A percentile compares a stretch with the other conserved stretches of the same genome.
Evolutionary conservation across 2,329 filamentous ascomycete genomes (phyloP).

Genomic region (Epicoccum sorghinum): DNA sequence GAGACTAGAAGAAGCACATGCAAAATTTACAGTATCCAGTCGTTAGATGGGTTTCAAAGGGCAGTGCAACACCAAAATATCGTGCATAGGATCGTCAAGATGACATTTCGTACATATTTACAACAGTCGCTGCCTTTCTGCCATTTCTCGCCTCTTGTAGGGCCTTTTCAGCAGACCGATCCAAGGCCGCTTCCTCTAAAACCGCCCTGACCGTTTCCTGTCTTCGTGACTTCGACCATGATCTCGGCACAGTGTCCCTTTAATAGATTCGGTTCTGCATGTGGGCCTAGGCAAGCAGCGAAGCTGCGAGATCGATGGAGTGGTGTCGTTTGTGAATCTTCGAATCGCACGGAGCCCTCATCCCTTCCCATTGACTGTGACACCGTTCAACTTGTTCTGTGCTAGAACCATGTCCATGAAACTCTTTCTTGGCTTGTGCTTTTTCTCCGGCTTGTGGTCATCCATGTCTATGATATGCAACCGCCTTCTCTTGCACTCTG

Average conservation of each 20-base stretch:
- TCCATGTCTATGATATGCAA: constrained; percentile 31
- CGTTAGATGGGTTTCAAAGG: too few species aligned
- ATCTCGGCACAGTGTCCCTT: too few species aligned
- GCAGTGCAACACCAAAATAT: too few species aligned
- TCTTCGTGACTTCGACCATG: constrained; percentile 27
- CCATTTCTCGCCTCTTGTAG: neutral
- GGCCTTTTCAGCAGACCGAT: constrained; percentile 14
- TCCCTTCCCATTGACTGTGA: constrained; percentile 34
- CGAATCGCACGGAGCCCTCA: constrained; percentile 8
- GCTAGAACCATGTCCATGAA: constrained; percentile 45
- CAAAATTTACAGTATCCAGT: too few species aligned
- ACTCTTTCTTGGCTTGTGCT: constrained; percentile 43
- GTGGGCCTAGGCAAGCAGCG: neutral
- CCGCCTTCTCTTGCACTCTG: constrained; percentile 33
- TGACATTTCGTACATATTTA: constrained; percentile 11
- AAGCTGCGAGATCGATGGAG: neutral
- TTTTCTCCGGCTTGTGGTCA: constrained; percentile 26
- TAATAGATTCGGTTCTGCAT: too few species aligned
- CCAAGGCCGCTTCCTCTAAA: neutral
- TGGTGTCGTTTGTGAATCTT: neutral
- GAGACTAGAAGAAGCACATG: too few species aligned
- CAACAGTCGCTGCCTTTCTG: constrained; percentile 2
- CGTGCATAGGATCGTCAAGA: neutral
- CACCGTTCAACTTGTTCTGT: constrained; percentile 31
- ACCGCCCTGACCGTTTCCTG: constrained; percentile 49